Evolutionary conservation across 768 basidiomycete genomes (phyloP), one percentile per base, ranked within the genome.

Genomic region (Rhizopogon rudus): DNA sequence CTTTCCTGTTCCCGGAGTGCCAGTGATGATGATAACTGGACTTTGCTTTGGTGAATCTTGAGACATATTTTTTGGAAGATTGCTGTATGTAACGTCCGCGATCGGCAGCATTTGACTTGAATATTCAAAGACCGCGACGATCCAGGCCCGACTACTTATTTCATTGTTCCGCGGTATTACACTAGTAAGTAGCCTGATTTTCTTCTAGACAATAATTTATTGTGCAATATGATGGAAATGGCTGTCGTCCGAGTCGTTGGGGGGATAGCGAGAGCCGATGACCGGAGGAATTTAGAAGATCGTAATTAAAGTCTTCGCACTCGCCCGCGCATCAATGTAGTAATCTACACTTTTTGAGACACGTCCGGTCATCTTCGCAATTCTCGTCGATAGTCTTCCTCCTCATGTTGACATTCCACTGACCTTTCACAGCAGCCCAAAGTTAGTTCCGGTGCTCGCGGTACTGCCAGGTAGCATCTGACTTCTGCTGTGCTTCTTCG

Each of bases 1-100:
- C 70, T 99, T 99, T 53, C 93, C 95, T 37, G 93, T 95, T n/a
- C 93, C 93, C 10, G 93, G 92, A 14, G 93, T 94, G 57, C 92
- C 93, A 42, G 93, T 95, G 62, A 95, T 83, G 61, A 95, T 68
- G 64, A 95, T 90, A 49, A 86, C 80, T 44, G 91, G 91, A 25
- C 69, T 73, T 58, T 70, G 71, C 37, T 60, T 59, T 51, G 58
- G 55, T 61, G 56, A 55, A 13, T 37, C 12, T 37, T 37, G 12
- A 10, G 35, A 37, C 35, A 37, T 33, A 3, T 28, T 28, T 28
- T 35, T 13, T 35, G 3, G 22, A 25, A 37, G 13, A 13, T 37
- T 13, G 12, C 35, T 9, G 10, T 13, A 12, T 37, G 35, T 37
- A 35, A 35, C 35, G 35, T 37, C 12, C 12, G 13, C 35, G 35